Evolutionary conservation across 1,284 basidiomycete genomes (phyloP).

Genomic region (Leccinum pachyderme): DNA sequence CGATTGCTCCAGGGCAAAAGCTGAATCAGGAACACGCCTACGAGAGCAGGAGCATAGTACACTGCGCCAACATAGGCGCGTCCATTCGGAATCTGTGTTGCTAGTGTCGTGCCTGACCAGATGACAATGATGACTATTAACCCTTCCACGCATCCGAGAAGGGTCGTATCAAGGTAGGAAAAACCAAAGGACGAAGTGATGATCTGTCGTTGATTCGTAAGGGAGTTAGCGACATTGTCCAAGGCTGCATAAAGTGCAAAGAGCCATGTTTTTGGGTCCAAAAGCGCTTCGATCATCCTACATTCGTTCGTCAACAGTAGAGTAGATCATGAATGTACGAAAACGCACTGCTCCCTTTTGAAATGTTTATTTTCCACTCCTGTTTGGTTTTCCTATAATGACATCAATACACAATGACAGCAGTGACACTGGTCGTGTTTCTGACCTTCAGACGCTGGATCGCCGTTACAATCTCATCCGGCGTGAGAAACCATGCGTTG

Average conservation of each 20-base stretch:
- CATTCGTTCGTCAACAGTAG: conserved; percentile 21
- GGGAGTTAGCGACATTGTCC: conserved; percentile 65
- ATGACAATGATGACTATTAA: conserved; percentile 63
- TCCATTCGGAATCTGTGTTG: conserved; percentile 47
- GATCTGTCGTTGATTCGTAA: conserved; percentile 68
- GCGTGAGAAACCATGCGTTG: conserved; percentile 66
- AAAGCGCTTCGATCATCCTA: conserved; percentile 65
- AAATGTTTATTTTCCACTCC: conserved; percentile 76
- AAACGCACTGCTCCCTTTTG: conserved; percentile 71
- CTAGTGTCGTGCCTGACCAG: conserved; percentile 54
- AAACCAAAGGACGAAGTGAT: conserved; percentile 72
- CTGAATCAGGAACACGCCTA: conserved; percentile 61
- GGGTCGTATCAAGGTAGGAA: conserved; percentile 59
- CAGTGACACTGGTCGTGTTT: conserved; percentile 29
- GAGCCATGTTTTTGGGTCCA: conserved; percentile 71
- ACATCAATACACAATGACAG: neutral
- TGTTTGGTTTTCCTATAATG: conserved; percentile 57
- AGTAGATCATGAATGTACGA: neutral
- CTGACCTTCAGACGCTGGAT: conserved; percentile 59
- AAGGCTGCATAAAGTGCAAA: conserved; percentile 65
- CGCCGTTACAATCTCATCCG: conserved; percentile 56
- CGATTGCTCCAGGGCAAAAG: conserved; percentile 63
- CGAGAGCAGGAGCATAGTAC: conserved; percentile 62
- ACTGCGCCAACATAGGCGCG: conserved; percentile 58
- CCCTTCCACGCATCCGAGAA: conserved; percentile 68